phyloP scores from a whole-genome alignment of 192 early-diverging fungal species.

The Martensiomyces pterosporus region DNA sequence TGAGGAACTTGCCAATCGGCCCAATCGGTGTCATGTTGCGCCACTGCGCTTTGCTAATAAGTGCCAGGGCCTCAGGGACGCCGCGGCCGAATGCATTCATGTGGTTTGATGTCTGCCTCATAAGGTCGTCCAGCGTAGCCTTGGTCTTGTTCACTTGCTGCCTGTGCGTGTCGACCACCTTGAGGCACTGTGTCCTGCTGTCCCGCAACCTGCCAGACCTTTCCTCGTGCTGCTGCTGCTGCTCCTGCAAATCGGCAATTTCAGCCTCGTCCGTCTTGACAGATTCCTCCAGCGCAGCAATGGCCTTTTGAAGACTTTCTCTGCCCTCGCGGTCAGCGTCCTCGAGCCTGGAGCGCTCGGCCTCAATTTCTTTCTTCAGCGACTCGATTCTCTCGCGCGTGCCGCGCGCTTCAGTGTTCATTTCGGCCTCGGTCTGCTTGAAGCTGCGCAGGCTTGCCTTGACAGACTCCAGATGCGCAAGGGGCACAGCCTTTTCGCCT shows the following conservation, averaged over 20 bases:
- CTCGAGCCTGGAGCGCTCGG: slow-evolving; percentile 32
- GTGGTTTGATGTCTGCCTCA: slow-evolving; percentile 58
- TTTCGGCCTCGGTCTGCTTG: slow-evolving; percentile 46
- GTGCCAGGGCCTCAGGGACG: slow-evolving; percentile 58
- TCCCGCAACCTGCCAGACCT: slow-evolving; percentile 18
- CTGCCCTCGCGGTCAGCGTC: slow-evolving; percentile 31
- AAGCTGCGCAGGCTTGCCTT: slow-evolving; percentile 22
- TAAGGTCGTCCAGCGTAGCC: slow-evolving; percentile 48
- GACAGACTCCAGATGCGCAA: slow-evolving; percentile 9
- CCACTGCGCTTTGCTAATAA: slow-evolving; percentile 51
- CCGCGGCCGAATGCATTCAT: slow-evolving; percentile 69
- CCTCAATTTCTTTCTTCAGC: slow-evolving; percentile 21
- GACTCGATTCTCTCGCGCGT: slow-evolving; percentile 35
- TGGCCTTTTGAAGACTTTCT: slow-evolving; percentile 10
- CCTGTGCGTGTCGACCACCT: slow-evolving; percentile 16
- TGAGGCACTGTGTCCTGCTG: slow-evolving; percentile 13
- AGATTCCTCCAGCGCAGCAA: slow-evolving; percentile 19
- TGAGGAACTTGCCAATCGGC: slow-evolving; percentile 65
- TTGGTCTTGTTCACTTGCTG: slow-evolving; percentile 14
- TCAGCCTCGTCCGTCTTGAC: slow-evolving; percentile 28
- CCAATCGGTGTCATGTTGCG: slow-evolving; percentile 56
- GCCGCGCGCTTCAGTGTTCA: slow-evolving; percentile 43
- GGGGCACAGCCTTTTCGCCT: slow-evolving; percentile 12
- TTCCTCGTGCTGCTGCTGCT: slow-evolving; percentile 27
- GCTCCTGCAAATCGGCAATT: slow-evolving; percentile 23